Percentiles rank a stretch among this genome's conserved stretches.
These are phyloP conservation scores for Camellia lanceoleosa DNA, from an alignment of 148 eudicot genomes.

Conservation along the genomic window DNA sequence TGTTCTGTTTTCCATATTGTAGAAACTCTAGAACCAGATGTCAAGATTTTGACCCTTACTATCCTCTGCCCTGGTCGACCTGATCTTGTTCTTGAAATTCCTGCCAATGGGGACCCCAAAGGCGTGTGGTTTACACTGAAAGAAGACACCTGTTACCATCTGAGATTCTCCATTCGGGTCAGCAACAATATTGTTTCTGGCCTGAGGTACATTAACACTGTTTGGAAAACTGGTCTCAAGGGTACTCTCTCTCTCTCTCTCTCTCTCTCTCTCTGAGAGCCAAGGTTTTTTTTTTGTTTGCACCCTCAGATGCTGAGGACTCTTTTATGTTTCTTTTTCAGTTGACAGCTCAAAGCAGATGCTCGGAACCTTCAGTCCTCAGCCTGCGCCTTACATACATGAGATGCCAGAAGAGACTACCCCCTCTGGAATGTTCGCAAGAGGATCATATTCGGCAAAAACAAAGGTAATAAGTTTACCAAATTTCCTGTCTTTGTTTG, in stretches of 20 bases:
- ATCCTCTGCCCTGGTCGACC: no score
- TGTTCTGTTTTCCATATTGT: background rate
- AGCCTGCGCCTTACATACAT: conserved; percentile 54
- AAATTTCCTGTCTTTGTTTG: background rate
- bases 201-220: no score
- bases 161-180: no score
- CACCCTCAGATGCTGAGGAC: no score
- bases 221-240: no score
- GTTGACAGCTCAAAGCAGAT: conserved; percentile 69
- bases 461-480: conserved; percentile 37
- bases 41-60: no score
- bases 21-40: conserved; percentile 18
- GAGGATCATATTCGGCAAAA: conserved; percentile 63
- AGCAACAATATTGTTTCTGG: no score
- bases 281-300: background rate
- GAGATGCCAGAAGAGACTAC: conserved; percentile 67
- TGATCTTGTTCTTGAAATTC: no score
- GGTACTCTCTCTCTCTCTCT: background rate
- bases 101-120: no score
- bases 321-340: conserved; percentile 1
- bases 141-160: no score
- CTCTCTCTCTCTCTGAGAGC: background rate
- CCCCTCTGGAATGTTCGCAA: conserved; percentile 67
- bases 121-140: no score
- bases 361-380: conserved; percentile 76